phyloP scores from a whole-genome alignment of 2,329 filamentous ascomycete species.

The Fusarium compactum region DNA sequence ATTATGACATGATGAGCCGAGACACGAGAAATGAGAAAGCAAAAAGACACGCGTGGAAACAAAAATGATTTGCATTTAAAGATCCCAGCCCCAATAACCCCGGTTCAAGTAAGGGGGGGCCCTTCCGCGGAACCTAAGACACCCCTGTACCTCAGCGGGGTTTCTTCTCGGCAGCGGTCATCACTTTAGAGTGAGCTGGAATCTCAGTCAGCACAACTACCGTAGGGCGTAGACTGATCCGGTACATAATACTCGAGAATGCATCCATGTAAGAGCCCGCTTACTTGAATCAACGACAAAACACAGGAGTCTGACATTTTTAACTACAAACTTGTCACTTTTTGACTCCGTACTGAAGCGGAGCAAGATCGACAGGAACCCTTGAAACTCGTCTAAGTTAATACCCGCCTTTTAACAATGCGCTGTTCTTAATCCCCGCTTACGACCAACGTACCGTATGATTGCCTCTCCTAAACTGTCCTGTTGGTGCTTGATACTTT shows the following conservation, averaged over 20 bases:
- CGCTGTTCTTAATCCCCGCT: conserved; percentile 6
- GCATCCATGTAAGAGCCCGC: background rate
- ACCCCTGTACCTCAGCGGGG: background rate
- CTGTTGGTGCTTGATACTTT: background rate
- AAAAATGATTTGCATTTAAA: background rate
- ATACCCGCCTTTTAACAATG: background rate
- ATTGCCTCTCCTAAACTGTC: background rate
- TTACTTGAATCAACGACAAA: background rate
- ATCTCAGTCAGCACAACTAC: background rate
- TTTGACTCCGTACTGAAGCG: background rate
- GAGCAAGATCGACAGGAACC: background rate
- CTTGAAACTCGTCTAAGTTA: background rate
- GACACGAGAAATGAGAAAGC: background rate
- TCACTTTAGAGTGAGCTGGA: background rate
- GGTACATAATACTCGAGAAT: background rate
- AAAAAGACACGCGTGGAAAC: background rate
- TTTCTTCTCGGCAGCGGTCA: background rate
- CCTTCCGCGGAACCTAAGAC: background rate
- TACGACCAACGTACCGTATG: background rate
- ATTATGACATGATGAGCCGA: background rate
- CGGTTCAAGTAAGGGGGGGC: background rate
- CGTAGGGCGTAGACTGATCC: background rate
- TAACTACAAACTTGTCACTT: background rate
- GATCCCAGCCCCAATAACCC: background rate
- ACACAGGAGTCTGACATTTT: background rate